Base-by-base conservation (phyloP, 345 rosid genomes). In the Brassica nigra region DNA sequence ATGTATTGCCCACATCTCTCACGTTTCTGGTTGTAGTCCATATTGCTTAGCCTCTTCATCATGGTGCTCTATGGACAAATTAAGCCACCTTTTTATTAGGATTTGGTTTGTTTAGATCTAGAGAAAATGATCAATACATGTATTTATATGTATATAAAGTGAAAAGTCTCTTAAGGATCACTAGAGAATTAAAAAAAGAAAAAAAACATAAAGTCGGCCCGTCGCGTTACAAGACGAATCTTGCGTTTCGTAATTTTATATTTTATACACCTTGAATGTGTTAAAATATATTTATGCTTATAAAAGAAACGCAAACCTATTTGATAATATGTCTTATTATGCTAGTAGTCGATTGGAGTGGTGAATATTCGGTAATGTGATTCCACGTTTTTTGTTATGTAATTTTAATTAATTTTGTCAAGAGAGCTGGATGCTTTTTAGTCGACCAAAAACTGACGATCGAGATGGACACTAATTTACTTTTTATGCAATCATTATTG, bases 201-300 rank as follows among this genome's bases (percentile, higher is more conserved):
- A 39, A 36, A 36, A 59, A 54, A 52, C 69, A 90, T 70, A 81
- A 47, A 75, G 93, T 86, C 97, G 92, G 84, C 83, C 79, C 92
- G 93, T 90, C 97, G 95, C 97, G 79, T 90, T 87, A 82, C 68
- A 47, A 73, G 76, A 81, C 81, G 92, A 89, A 89, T 89, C 90
- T 89, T 88, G 65, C 76, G 68, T 74, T 52, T 63, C 62, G 11
- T 57, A 31, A 4, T 75, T 54, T 27, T 58, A 57, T 68, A 33
- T 74, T 37, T 16, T 20, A 34, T 36, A 55, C 49, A 61, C 55
- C 73, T 79, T 39, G 47, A 8, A 23, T 78, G 55, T 54, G 44
- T 70, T 39, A 68, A 16, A 2, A 6, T 69, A 8, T 15, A 23
- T 23, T 23, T 59, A 10, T 78, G 34, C 30, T 2, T 5, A 39